phyloP scores from a whole-genome alignment of 1,284 basidiomycete species.

The Neonothopanus nambi region DNA sequence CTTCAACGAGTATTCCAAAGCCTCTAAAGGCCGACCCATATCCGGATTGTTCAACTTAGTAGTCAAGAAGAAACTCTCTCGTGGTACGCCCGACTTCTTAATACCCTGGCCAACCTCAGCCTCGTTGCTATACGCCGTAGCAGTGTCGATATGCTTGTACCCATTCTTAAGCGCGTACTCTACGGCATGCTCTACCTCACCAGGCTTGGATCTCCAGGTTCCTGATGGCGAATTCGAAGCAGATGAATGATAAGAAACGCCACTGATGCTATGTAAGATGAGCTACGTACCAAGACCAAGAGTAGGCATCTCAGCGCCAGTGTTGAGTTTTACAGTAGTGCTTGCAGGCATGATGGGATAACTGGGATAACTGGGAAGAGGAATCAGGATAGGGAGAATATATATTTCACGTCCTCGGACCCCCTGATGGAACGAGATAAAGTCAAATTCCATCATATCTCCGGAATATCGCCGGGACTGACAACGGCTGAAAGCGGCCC shows the following conservation, averaged over 20 bases:
- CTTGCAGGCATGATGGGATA: constrained; percentile 43
- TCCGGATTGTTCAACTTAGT: constrained; percentile 78
- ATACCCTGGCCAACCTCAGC: constrained; percentile 79
- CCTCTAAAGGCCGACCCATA: constrained; percentile 60
- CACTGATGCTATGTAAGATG: not conserved
- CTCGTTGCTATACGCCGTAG: constrained; percentile 56
- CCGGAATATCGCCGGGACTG: too few species aligned
- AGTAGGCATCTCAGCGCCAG: constrained; percentile 71
- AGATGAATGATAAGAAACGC: not conserved
- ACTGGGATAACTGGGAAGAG: not conserved
- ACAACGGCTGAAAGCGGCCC: too few species aligned
- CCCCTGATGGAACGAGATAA: too few species aligned
- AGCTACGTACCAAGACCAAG: constrained; percentile 67
- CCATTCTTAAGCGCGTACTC: constrained; percentile 71
- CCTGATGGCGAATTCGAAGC: constrained; percentile 33
- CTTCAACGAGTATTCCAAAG: constrained; percentile 71
- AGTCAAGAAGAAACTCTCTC: constrained; percentile 72
- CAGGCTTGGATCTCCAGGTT: constrained; percentile 79
- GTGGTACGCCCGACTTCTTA: constrained; percentile 67
- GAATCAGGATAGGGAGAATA: not conserved
- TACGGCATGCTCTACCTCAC: constrained; percentile 66
- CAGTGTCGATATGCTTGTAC: constrained; percentile 76
- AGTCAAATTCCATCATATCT: too few species aligned
- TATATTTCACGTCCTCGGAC: too few species aligned
- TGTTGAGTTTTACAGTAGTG: constrained; percentile 64